Conservation (phyloP, 306 rosid genomes). For the Rosa chinensis region DNA sequence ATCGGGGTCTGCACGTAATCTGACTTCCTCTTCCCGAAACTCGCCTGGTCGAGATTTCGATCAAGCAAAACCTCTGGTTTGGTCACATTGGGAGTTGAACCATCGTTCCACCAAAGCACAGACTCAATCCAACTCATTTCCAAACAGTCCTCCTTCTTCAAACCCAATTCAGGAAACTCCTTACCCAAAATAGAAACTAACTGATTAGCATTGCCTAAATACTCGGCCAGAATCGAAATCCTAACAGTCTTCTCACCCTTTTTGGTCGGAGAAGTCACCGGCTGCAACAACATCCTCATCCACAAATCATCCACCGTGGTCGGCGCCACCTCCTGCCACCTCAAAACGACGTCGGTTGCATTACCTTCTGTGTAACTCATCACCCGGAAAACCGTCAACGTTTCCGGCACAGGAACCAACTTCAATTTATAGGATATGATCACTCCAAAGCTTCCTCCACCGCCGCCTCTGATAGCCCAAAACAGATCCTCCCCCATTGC, state of each 20-base stretch:
- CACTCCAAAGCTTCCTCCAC: conserved; percentile 77
- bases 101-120: conserved; percentile 53
- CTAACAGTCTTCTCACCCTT: conserved; percentile 39
- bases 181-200: conserved; percentile 46
- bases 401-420: conserved; percentile 57
- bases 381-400: conserved; percentile 49
- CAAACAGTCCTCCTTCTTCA: conserved; percentile 42
- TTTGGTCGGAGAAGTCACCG: conserved; percentile 42
- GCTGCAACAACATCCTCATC: conserved; percentile 55
- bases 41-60: conserved; percentile 35
- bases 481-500: conserved; percentile 81
- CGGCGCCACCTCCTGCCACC: conserved; percentile 71
- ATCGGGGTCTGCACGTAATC: conserved; percentile 64
- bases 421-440: conserved; percentile 54
- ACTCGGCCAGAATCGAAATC: conserved; percentile 39
- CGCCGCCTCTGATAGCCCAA: conserved; percentile 86
- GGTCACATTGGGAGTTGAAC: conserved; percentile 4
- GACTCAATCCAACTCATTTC: conserved; percentile 72
- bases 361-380: conserved; percentile 36
- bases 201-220: conserved; percentile 50
- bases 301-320: conserved; percentile 47
- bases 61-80: conserved; percentile 46
- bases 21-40: conserved; percentile 49
- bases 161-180: conserved; percentile 54
- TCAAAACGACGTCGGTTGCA: conserved; percentile 54